Base-by-base conservation (phyloP, 139 green algal genomes). In the Astrephomene gubernaculifera region DNA sequence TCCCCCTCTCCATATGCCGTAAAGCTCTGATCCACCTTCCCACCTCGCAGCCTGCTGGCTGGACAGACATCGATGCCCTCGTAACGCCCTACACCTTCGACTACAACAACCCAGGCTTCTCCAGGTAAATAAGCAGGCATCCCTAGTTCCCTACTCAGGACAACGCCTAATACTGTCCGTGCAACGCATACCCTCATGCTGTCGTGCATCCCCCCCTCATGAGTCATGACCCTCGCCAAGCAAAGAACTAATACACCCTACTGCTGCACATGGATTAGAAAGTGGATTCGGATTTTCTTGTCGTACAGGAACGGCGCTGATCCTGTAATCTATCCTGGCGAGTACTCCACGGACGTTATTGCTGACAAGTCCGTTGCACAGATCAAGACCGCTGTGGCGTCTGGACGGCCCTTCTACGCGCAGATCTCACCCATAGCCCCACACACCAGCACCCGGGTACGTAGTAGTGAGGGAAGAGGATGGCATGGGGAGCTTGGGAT, bases 311-410 rank as follows among this genome's bases (percentile, higher is more conserved):
- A 87, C 71, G 71, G 82, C 60, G 45, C 41, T 2, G 54, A 35
- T 1, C 71, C 61, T 60, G 57, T 75, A 57, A 53, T 63, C 49
- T 81, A 87, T 41, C 70, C 70, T 2, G 71, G 57, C 31, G 31
- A 82, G 43, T 87, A 87, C 82, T 64, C 33, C 25, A 87, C 57
- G 1, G 82, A 87, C 82, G 82, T 87, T 1, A 35, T 87, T 0
- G 53, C 33, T 38, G 71, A 87, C 71, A 87, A 87, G 57, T 60
- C 31, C 10, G 31, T 87, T 0, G 61, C 82, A 31, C 71, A 87
- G 52, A 65, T 87, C n/a, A 63, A 63, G 44, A 71, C 9, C 27
- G 79, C 79, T 6, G 27, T 79, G 12, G 79, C 79, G 2, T 4
- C 35, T 12, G 79, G 79, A 33, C 52, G 82, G 82, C 82, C 82